phyloP scores from a whole-genome alignment of 129 eudicot genomes.

The Lactuca saligna region DNA sequence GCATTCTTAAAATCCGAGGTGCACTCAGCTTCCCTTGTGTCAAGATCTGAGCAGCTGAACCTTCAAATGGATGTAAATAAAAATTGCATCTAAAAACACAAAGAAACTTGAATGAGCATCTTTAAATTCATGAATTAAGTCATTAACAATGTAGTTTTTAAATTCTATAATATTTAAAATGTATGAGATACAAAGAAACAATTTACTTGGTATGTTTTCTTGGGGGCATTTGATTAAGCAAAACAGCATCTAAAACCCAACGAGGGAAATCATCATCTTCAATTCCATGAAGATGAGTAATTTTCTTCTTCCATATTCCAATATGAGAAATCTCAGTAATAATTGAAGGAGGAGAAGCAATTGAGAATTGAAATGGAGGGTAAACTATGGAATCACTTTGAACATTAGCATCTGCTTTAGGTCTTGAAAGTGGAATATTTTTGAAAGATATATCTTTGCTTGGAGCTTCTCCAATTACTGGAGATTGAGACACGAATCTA shows the following conservation, averaged over 20 bases:
- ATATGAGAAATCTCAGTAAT: conserved; percentile 87
- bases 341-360: conserved; percentile 71
- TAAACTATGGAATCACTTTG: conserved; percentile 72
- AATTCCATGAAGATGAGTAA: conserved; percentile 73
- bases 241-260: conserved; percentile 86
- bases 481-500: conserved; percentile 58
- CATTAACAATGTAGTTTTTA: no score
- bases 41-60: conserved; percentile 83
- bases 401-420: conserved; percentile 62
- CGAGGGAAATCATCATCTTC: conserved; percentile 92
- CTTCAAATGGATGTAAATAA: conserved; percentile 88
- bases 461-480: conserved; percentile 58
- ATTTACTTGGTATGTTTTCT: conserved; percentile 90
- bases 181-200: neutral
- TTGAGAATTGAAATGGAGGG: conserved; percentile 84
- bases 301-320: conserved; percentile 93
- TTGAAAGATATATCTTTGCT: conserved; percentile 59
- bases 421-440: conserved; percentile 54
- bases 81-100: conserved; percentile 85
- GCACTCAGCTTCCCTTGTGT: conserved; percentile 97
- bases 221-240: conserved; percentile 85
- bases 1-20: conserved; percentile 93
- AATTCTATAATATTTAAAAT: no score
- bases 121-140: no score
- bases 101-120: conserved; percentile 10